phyloP scores from a whole-genome alignment of 805 yeast species.

The Hagleromyces aurorensis region DNA sequence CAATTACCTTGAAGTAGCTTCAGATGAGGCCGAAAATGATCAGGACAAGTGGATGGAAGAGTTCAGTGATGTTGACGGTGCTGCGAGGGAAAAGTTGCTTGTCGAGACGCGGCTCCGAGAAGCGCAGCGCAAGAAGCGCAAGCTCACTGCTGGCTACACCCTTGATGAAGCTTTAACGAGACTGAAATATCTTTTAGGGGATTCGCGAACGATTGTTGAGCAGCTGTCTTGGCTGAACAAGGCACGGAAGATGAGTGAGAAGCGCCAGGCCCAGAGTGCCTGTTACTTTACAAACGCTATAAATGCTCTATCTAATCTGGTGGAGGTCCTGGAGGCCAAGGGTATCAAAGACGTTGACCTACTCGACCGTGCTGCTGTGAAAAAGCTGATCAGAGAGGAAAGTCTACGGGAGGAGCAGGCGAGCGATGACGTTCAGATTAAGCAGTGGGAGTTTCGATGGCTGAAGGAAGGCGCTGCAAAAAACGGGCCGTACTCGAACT shows the following conservation, averaged over 20 bases:
- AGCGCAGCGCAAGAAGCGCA: constrained; percentile 17
- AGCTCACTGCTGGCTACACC: constrained; percentile 14
- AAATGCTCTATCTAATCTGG: constrained; percentile 35
- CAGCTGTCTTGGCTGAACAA: constrained; percentile 35
- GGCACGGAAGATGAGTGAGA: constrained; percentile 16
- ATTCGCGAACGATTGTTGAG: constrained; percentile 43
- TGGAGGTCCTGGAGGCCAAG: constrained; percentile 36
- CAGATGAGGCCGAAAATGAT: constrained; percentile 15
- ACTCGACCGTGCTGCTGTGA: constrained; percentile 36
- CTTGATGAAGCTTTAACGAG: constrained; percentile 30
- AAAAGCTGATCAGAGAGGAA: constrained; percentile 20
- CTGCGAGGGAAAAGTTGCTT: constrained; percentile 10
- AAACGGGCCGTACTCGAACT: constrained; percentile 42
- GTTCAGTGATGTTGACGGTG: constrained; percentile 8
- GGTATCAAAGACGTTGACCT: constrained; percentile 37
- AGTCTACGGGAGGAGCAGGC: constrained; percentile 16
- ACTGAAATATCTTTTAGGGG: constrained; percentile 31
- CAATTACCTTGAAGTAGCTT: constrained; percentile 35
- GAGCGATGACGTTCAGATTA: constrained; percentile 15
- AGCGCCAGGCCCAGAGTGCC: constrained; percentile 2
- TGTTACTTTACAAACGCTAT: constrained; percentile 26
- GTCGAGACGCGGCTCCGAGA: constrained; percentile 10
- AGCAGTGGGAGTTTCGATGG: constrained; percentile 40
- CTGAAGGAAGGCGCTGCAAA: constrained; percentile 27
- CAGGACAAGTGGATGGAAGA: constrained; percentile 21